A percentile compares a stretch with the other conserved stretches of the same genome.
phyloP scores from a whole-genome alignment of 768 basidiomycete species.

The Gloeophyllum trabeum region DNA sequence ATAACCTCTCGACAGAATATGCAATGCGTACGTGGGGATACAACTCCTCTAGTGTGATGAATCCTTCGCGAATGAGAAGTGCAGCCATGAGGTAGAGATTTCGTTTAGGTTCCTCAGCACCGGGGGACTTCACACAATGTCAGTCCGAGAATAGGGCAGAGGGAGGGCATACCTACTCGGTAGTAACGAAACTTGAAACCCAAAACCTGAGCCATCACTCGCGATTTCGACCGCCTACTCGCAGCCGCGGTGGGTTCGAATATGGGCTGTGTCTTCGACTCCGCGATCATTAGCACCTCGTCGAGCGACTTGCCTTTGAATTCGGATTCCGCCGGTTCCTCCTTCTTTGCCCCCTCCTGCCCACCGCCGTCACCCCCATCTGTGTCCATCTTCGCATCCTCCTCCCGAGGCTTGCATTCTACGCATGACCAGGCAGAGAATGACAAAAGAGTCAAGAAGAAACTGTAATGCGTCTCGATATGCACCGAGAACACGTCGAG shows the following conservation, averaged over 20 bases:
- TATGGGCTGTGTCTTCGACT: slow-evolving; percentile 19
- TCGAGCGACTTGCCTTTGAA: slow-evolving; percentile 56
- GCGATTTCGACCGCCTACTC: slow-evolving; percentile 29
- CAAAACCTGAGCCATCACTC: slow-evolving; percentile 79
- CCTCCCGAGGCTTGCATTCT: slow-evolving; percentile 4
- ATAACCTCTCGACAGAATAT: no score
- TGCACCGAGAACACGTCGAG: slow-evolving; percentile 85
- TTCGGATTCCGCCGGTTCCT: slow-evolving; percentile 6
- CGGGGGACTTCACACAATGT: slow-evolving; percentile 29
- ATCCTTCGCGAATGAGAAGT: slow-evolving; percentile 81
- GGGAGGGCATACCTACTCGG: slow-evolving; percentile 37
- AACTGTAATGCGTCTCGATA: slow-evolving; percentile 71
- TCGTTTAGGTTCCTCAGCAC: slow-evolving; percentile 50
- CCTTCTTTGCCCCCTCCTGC: no score
- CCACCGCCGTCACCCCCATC: slow-evolving; percentile 5
- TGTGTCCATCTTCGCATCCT: slow-evolving; percentile 4
- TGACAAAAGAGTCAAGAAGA: slow-evolving; percentile 80
- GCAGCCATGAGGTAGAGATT: slow-evolving; percentile 77
- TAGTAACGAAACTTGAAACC: slow-evolving; percentile 97
- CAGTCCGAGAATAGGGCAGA: not conserved
- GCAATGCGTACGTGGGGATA: slow-evolving; percentile 92
- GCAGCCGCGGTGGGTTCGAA: slow-evolving; percentile 11
- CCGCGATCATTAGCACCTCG: slow-evolving; percentile 49
- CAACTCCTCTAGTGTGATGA: slow-evolving; percentile 78
- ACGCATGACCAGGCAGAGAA: slow-evolving; percentile 80